Evolutionary conservation across 2,329 filamentous ascomycete genomes (phyloP).

Genomic region (Nectriaceae sp.): DNA sequence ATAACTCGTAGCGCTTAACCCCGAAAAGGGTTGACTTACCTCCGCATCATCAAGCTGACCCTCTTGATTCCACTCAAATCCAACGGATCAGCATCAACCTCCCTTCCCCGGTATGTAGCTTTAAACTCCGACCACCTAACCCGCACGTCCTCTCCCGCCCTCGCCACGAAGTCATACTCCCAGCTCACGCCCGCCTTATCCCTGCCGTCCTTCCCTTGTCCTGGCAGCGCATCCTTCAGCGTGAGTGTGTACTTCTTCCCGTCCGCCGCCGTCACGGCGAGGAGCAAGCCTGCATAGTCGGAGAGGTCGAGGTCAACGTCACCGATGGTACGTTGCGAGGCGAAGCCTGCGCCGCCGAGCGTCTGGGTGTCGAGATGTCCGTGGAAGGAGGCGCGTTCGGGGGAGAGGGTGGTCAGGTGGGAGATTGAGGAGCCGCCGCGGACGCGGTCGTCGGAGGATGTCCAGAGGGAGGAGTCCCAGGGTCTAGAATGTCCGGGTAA

Average conservation of each 20-base stretch:
- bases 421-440: slow-evolving; percentile 69
- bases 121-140: slow-evolving; percentile 67
- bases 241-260: slow-evolving; percentile 70
- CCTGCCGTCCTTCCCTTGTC: slow-evolving; percentile 61
- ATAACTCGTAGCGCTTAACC: neutral
- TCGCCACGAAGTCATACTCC: slow-evolving; percentile 67
- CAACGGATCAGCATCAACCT: slow-evolving; percentile 62
- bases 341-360: slow-evolving; percentile 80
- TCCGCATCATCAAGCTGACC: slow-evolving; percentile 79
- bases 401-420: slow-evolving; percentile 40
- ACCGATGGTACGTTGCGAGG: slow-evolving; percentile 71
- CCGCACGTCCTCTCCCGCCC: slow-evolving; percentile 43
- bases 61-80: slow-evolving; percentile 63
- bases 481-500: slow-evolving; percentile 43
- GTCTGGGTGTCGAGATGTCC: slow-evolving; percentile 73
- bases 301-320: slow-evolving; percentile 64
- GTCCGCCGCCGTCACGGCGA: slow-evolving; percentile 56
- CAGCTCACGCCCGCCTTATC: slow-evolving; percentile 73
- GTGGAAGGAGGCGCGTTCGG: slow-evolving; percentile 58
- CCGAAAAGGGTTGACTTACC: slow-evolving; percentile 48
- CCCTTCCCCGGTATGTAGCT: slow-evolving; percentile 72
- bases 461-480: slow-evolving; percentile 66
- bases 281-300: slow-evolving; percentile 59
- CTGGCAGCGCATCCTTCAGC: slow-evolving; percentile 69
- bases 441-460: slow-evolving; percentile 73